Conservation (phyloP, 2,329 filamentous ascomycete genomes). For the Ambrosiella beaveri region DNA sequence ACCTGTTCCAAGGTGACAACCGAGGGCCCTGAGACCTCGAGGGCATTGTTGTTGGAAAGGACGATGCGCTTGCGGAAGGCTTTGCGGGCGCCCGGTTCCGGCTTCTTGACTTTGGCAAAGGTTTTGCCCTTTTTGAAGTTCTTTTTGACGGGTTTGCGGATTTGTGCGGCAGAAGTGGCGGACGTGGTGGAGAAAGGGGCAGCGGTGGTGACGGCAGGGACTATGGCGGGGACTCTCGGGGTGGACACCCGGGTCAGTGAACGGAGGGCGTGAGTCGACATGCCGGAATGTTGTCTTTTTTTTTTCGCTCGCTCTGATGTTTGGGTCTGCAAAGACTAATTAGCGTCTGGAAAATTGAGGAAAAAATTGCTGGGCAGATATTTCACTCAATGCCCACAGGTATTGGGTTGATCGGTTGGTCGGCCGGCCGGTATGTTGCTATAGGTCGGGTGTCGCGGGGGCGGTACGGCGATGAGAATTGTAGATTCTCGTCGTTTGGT, state of each 20-base stretch:
- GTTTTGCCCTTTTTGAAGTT: constrained; percentile 35
- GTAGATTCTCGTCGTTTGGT: too few relatives aligned
- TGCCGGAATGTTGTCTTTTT: constrained; percentile 14
- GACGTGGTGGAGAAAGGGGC: constrained; percentile 27
- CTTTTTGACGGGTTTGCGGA: constrained; percentile 24
- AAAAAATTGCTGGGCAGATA: too few relatives aligned
- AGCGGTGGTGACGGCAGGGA: constrained; percentile 11
- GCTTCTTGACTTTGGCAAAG: constrained; percentile 26
- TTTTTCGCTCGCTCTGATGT: too few relatives aligned
- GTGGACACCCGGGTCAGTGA: constrained; percentile 24
- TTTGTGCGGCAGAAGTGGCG: constrained; percentile 16
- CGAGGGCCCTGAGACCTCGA: constrained; percentile 51
- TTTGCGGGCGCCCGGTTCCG: constrained; percentile 65
- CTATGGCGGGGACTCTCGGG: constrained; percentile 19
- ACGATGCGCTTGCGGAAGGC: constrained; percentile 76
- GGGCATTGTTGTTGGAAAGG: constrained; percentile 83
- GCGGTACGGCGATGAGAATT: neutral
- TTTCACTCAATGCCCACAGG: too few relatives aligned
- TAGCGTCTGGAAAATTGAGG: too few relatives aligned
- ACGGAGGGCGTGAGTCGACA: constrained; percentile 27
- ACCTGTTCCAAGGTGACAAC: constrained; percentile 35
- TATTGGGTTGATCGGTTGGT: too few relatives aligned
- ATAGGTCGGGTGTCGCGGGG: neutral
- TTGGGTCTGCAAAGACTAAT: too few relatives aligned
- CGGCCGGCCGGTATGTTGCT: neutral